Evolutionary conservation across 1,284 basidiomycete species (phyloP).

Genomic region (Athelia psychrophila): DNA sequence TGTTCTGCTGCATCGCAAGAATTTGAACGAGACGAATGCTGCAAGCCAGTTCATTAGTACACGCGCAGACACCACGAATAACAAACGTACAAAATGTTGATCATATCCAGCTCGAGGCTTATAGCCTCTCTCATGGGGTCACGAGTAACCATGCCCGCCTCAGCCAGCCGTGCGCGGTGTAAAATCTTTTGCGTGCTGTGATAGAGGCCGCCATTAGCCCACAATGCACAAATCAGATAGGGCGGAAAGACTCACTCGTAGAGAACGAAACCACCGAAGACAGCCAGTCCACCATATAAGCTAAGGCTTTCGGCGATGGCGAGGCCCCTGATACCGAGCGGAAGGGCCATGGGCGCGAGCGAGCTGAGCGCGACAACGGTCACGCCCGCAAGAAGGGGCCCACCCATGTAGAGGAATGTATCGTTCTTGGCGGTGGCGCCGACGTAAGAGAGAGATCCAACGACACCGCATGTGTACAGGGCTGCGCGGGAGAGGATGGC

Average conservation of each 20-base stretch:
- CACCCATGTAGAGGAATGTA: conserved; percentile 84
- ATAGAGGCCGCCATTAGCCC: conserved; percentile 3
- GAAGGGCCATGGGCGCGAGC: conserved; percentile 85
- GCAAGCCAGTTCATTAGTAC: conserved; percentile 4
- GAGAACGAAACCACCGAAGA: conserved; percentile 85
- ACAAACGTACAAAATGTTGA: conserved; percentile 76
- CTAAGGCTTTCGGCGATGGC: conserved; percentile 78
- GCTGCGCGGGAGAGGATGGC: conserved; percentile 88
- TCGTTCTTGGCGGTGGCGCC: conserved; percentile 89
- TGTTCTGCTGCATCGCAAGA: conserved; percentile 63
- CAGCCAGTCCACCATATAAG: conserved; percentile 83
- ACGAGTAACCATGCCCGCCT: conserved; percentile 61
- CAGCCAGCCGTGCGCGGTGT: conserved; percentile 71
- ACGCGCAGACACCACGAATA: not conserved
- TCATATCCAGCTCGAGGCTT: conserved; percentile 81
- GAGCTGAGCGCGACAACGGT: conserved; percentile 85
- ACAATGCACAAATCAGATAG: conserved; percentile 2
- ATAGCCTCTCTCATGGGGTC: conserved; percentile 84
- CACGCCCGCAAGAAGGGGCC: conserved; percentile 80
- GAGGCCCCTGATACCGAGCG: conserved; percentile 75
- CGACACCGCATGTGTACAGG: conserved; percentile 84
- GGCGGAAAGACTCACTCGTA: conserved; percentile 73
- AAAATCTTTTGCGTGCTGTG: conserved; percentile 79
- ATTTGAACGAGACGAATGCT: conserved; percentile 84
- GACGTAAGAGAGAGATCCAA: conserved; percentile 83